Conservation (phyloP, 1,139 yeast species). For the Diutina neorugosa region DNA sequence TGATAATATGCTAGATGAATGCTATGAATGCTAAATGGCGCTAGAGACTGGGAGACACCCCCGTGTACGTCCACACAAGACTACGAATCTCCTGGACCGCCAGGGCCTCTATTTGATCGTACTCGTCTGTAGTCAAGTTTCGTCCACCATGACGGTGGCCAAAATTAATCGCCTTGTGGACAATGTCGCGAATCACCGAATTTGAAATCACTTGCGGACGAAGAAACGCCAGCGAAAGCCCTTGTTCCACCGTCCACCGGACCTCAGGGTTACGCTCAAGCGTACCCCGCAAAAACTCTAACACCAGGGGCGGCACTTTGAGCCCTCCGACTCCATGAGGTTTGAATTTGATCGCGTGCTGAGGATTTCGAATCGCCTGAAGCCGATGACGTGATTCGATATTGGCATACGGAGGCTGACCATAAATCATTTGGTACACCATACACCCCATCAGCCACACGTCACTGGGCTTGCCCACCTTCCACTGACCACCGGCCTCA, state of each 20-base stretch:
- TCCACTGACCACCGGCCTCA: constrained; percentile 53
- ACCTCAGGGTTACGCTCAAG: constrained; percentile 59
- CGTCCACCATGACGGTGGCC: constrained; percentile 36
- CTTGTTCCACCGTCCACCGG: constrained; percentile 54
- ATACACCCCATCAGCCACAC: constrained; percentile 98
- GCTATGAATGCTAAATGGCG: background rate
- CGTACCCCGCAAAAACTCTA: constrained; percentile 66
- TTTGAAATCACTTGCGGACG: constrained; percentile 66
- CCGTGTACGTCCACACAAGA: constrained; percentile 12
- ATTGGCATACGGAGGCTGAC: constrained; percentile 80
- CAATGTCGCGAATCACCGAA: constrained; percentile 54
- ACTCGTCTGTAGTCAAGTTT: constrained; percentile 24
- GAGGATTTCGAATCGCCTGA: constrained; percentile 79
- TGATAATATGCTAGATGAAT: background rate
- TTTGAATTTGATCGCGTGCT: constrained; percentile 64
- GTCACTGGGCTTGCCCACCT: constrained; percentile 91
- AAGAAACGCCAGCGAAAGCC: constrained; percentile 47
- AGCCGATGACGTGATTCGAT: constrained; percentile 71
- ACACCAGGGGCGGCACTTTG: constrained; percentile 53
- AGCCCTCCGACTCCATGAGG: constrained; percentile 50
- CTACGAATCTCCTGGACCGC: constrained; percentile 29
- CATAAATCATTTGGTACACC: constrained; percentile 89
- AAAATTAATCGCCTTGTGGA: constrained; percentile 63
- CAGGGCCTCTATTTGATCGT: constrained; percentile 29
- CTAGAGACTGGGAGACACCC: background rate